These are phyloP conservation scores for Neoboletus brunneissimus DNA, from an alignment of 768 basidiomycete species.

Conservation along the genomic window DNA sequence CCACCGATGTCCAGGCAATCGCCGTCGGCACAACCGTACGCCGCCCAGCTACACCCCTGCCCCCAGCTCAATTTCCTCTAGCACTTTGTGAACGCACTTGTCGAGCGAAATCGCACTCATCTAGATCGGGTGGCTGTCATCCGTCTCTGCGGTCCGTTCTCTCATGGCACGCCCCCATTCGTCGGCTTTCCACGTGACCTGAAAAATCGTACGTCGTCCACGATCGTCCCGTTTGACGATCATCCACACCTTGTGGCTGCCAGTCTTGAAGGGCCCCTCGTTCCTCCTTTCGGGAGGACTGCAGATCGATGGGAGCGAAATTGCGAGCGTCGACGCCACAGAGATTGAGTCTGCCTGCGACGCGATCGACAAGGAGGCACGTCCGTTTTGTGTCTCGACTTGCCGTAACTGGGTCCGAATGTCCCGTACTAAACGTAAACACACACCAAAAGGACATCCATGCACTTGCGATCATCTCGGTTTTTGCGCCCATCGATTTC, in stretches of 20 bases:
- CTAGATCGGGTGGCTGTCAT: conserved; percentile 61
- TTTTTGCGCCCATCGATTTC: conserved; percentile 49
- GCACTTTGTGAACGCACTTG: conserved; percentile 59
- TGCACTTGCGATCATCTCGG: conserved; percentile 44
- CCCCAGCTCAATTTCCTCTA: conserved; percentile 5
- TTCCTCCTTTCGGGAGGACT: conserved; percentile 39
- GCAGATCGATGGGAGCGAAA: conserved; percentile 49
- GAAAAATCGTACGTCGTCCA: conserved; percentile 26
- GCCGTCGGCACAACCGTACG: conserved; percentile 61
- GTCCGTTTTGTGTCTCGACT: neutral
- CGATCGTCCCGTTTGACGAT: neutral
- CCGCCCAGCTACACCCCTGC: neutral
- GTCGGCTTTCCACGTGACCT: conserved; percentile 46
- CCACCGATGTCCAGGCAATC: conserved; percentile 44
- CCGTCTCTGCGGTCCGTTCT: conserved; percentile 59
- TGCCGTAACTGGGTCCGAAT: neutral
- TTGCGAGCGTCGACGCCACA: conserved; percentile 39
- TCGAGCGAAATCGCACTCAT: conserved; percentile 52
- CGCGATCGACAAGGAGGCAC: conserved; percentile 34
- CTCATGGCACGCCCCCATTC: conserved; percentile 56
- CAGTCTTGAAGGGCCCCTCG: conserved; percentile 30
- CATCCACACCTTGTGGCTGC: neutral
- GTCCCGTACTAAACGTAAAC: conserved; percentile 5
- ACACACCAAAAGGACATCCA: conserved; percentile 18
- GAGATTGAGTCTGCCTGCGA: conserved; percentile 46